phyloP scores from a whole-genome alignment of 768 basidiomycete genomes.

The Kwoniella europaea region DNA sequence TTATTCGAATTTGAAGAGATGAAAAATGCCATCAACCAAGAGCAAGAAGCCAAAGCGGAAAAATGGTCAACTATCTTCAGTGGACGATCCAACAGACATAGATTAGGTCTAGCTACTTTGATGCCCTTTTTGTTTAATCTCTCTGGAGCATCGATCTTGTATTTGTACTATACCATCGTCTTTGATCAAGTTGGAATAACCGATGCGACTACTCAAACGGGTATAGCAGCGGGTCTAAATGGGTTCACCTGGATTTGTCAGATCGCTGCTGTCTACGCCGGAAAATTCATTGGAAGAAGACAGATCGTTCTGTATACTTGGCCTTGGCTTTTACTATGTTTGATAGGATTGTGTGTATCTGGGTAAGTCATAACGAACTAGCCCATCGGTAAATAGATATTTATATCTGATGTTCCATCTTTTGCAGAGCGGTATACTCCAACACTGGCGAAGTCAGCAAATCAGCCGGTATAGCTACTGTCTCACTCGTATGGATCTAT shows the following conservation, averaged over 20 bases:
- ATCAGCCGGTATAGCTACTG: conserved; percentile 51
- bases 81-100: conserved; percentile 49
- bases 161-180: conserved; percentile 56
- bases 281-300: conserved; percentile 53
- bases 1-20: conserved; percentile 59
- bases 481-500: conserved; percentile 57
- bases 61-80: conserved; percentile 56
- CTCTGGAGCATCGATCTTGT: conserved; percentile 55
- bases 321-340: conserved; percentile 50
- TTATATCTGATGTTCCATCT: conserved; percentile 12
- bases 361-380: conserved; percentile 26
- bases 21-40: conserved; percentile 55
- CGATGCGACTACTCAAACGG: conserved; percentile 57
- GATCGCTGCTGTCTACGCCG: conserved; percentile 51
- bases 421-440: conserved; percentile 49
- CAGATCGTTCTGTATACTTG: conserved; percentile 57
- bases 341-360: conserved; percentile 54
- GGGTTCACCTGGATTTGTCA: conserved; percentile 57
- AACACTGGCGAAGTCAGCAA: conserved; percentile 39
- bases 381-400: not conserved
- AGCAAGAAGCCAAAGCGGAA: conserved; percentile 54
- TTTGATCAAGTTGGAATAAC: conserved; percentile 58
- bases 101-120: conserved; percentile 54
- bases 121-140: conserved; percentile 52
- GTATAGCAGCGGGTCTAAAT: conserved; percentile 58